phyloP scores from a whole-genome alignment of 2,329 filamentous ascomycete genomes.

The Fusarium denticulatum region DNA sequence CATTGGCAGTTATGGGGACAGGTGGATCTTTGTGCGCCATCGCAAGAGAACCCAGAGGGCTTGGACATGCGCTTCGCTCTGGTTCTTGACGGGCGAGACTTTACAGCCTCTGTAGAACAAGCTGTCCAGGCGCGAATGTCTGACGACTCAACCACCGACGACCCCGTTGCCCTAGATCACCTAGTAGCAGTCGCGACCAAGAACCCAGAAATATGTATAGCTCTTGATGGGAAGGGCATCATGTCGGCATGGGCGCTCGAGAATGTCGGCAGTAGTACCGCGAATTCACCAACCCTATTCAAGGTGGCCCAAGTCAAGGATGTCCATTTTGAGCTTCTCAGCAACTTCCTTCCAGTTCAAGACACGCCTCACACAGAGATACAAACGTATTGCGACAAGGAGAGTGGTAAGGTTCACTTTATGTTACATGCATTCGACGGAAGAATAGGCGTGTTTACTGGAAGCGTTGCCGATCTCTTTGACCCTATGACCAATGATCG shows the following conservation, averaged over 20 bases:
- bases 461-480: conserved; percentile 81
- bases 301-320: conserved; percentile 83
- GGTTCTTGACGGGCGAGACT: conserved; percentile 83
- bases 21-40: conserved; percentile 78
- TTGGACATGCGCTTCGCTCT: conserved; percentile 63
- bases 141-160: conserved; percentile 67
- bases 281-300: conserved; percentile 76
- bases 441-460: conserved; percentile 82
- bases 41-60: conserved; percentile 57
- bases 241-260: conserved; percentile 96
- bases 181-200: conserved; percentile 87
- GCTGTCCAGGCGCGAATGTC: conserved; percentile 71
- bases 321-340: conserved; percentile 60
- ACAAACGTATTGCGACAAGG: conserved; percentile 75
- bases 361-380: conserved; percentile 69
- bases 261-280: conserved; percentile 78
- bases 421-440: conserved; percentile 88
- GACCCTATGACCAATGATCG: conserved; percentile 72
- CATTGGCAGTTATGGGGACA: conserved; percentile 82
- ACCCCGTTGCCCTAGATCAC: conserved; percentile 78
- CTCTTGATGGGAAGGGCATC: conserved; percentile 82
- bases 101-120: conserved; percentile 79
- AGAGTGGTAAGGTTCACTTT: conserved; percentile 73
- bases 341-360: conserved; percentile 41
- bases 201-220: conserved; percentile 86